Base-by-base conservation (phyloP, 2,329 filamentous ascomycete species). In the Acrodontium crateriforme region DNA sequence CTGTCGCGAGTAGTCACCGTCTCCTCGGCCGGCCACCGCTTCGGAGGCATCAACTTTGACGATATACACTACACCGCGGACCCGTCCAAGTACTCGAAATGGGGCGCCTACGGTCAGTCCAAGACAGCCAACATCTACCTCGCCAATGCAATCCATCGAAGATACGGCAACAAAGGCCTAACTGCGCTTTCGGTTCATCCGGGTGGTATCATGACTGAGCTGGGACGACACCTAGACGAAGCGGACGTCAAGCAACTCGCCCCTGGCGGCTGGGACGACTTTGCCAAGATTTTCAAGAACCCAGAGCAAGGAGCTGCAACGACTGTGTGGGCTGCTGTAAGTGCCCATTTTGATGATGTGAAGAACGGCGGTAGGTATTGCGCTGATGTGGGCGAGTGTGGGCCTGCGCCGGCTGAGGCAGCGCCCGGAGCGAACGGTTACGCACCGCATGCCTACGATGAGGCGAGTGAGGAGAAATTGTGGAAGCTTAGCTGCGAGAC, bases 121-220 rank as follows among this genome's bases (percentile, higher is more conserved):
- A 73, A 72, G 38, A 55, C 56, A 1, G 65, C 67, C 10, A 67
- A 64, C 33, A 54, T 69, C 12, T 65, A 56, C 38, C 59, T 63
- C 32, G 59, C 65, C 3, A 67, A 62, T 32, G 53, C 63, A 26
- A 56, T 71, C 17, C 63, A 69, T 15, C 54, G 65, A 1, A 54
- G 52, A 2, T 69, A 65, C 38, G 62, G 58, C 3, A 11, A 42
- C 1, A 42, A 47, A 3, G 57, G 60, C 7, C 35, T 71, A 0
- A 63, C 64, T 28, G 62, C 54, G 0, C 43, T 50, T 10, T 54
- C 53, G 9, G 31, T 66, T 2, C 59, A 67, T 29, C 67, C 66
- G 0, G 63, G 67, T 8, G 47, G 54, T 8, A 62, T 59, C 29
- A 10, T 35, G 9, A 42, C 41, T 3, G 29, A 34, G 5, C 22